Evolutionary conservation across 805 yeast genomes (phyloP), one percentile per base, ranked within the genome.

Genomic region (Ogataea trehaloabstinens): DNA sequence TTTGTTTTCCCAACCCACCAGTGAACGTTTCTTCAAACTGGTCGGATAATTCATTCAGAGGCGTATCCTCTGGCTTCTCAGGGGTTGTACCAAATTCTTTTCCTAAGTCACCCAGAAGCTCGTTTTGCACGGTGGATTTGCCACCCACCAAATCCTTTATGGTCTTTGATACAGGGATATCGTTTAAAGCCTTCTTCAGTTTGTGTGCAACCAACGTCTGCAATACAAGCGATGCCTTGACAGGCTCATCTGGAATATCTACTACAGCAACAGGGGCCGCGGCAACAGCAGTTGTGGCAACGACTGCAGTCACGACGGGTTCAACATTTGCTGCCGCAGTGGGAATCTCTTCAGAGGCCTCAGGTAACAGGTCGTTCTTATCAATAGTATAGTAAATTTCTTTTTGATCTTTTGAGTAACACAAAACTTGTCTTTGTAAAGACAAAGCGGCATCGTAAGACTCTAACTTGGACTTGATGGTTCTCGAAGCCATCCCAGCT

Each of bases 51-150:
- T 93, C 99, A 60, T 80, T 85, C 54, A 93, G 76, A 46, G 99
- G 99, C 30, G 95, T 85, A 61, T 93, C 99, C 70, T 93, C 99
- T 46, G 99, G 97, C 69, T 93, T 93, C 69, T 93, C 99, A 30
- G 99, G 99, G 35, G 97, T 90, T 31, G 93, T 69, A 56, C 98
- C 97, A 60, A 93, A 93, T 70, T 93, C 99, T 68, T 93, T 93
- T 61, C 98, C 98, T 58, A 93, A 76, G 60, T 93, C 99, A 74
- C 99, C 99, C 54, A 93, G 78, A 53, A 93, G 93, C 74, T 93
- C 99, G 67, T 93, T 93, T 71, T 93, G 99, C 34, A 93, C 91
- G 16, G 99, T 93, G 19, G 99, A 93, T 66, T 93, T 93, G 71
- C 99, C 99, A 58, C 95, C 95, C 48, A 93, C 99, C 58, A 93